Base-by-base conservation (phyloP, 2,329 filamentous ascomycete species). In the Alternaria brassicae region DNA sequence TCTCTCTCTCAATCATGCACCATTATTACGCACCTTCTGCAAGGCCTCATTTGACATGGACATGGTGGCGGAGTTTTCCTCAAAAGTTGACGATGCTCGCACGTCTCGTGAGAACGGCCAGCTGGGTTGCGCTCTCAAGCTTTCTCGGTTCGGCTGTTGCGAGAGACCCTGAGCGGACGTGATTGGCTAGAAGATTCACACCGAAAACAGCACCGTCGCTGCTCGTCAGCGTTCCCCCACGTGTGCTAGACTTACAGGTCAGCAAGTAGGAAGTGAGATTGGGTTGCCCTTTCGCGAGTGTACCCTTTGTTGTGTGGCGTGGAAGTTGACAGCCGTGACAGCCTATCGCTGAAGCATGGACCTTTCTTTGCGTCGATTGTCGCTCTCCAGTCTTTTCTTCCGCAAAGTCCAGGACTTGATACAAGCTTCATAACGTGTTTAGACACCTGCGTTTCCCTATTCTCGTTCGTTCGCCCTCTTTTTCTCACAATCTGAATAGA, bases 1-100 rank as follows among this genome's bases (percentile, higher is more conserved):
- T 23, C 19, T 30, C 6, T 13, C 8, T 10, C n/a, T 12, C 8
- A 15, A 13, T 2, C 15, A 32, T 7, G 12, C 44, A 17, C 28
- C 19, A 42, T 23, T 21, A 25, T 19, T 17, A 34, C 42, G 17
- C 25, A 94, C 94, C 89, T 97, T 97, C 78, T 97, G 91, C 66
- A 98, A 83, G 59, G 93, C 93, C 81, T 96, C 92, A 74, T 96
- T 97, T 53, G 93, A 90, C 70, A 98, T 95, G 54, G 94, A 92
- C 94, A 98, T 97, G 51, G 71, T 85, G 72, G 58, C 37, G 49
- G 32, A 39, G 21, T 36, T 56, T 65, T 15, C 21, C 19, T 49
- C 19, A 3, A 19, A 42, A 8, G 44, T 37, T 37, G 60, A 36
- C 36, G 30, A 51, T 49, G 32, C 42, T 42, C 37, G 61, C 30